Evolutionary conservation across 768 basidiomycete genomes (phyloP).

Genomic region (Boletus subparvulus): DNA sequence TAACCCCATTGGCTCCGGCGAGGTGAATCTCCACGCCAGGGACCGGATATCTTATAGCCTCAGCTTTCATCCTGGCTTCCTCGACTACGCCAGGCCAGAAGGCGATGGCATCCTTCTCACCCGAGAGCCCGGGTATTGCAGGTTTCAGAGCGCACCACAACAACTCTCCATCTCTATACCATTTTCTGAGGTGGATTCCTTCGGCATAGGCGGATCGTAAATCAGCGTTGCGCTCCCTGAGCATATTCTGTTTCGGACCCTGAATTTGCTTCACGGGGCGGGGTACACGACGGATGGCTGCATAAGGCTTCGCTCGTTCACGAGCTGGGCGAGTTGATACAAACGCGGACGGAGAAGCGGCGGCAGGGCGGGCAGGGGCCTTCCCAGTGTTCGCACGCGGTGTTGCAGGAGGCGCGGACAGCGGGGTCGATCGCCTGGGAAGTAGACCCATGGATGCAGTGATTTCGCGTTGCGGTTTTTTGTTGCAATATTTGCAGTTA

Average conservation of each 20-base stretch:
- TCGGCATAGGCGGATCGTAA: slow-evolving; percentile 55
- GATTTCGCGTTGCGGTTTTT: slow-evolving; percentile 67
- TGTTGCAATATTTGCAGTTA: slow-evolving; percentile 75
- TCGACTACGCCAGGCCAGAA: slow-evolving; percentile 78
- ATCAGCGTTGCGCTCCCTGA: slow-evolving; percentile 64
- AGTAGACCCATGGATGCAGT: slow-evolving; percentile 57
- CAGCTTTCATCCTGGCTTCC: slow-evolving; percentile 50
- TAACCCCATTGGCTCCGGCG: slow-evolving; percentile 8
- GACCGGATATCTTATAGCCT: slow-evolving; percentile 35
- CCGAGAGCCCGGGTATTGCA: slow-evolving; percentile 45
- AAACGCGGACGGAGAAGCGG: slow-evolving; percentile 21
- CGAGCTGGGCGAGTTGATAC: slow-evolving; percentile 12
- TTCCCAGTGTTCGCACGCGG: slow-evolving; percentile 17
- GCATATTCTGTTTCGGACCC: slow-evolving; percentile 49
- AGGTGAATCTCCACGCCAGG: background rate
- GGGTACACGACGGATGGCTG: slow-evolving; percentile 40
- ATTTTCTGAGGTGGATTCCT: slow-evolving; percentile 50
- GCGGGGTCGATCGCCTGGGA: slow-evolving; percentile 34
- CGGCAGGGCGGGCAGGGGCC: background rate
- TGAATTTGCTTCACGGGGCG: slow-evolving; percentile 34
- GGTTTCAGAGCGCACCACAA: slow-evolving; percentile 64
- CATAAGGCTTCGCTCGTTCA: slow-evolving; percentile 37
- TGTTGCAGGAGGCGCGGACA: slow-evolving; percentile 26
- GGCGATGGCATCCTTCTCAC: slow-evolving; percentile 45
- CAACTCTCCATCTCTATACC: slow-evolving; percentile 68